These are phyloP conservation scores for Backusella liffmaniae DNA, from an alignment of 192 early-diverging fungal genomes.

Conservation along the genomic window DNA sequence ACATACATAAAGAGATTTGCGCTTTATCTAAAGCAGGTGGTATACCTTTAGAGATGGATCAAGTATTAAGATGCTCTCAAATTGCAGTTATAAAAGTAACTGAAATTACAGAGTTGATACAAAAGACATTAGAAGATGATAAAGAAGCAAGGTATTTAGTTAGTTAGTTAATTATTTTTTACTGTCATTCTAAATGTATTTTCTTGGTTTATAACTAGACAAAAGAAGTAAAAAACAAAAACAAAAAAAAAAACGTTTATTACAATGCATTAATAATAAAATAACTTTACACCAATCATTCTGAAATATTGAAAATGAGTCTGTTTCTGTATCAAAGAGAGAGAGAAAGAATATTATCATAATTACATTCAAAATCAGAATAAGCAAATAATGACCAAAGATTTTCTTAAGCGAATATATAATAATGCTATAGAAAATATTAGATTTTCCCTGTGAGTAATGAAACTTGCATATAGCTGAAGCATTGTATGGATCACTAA, in stretches of 20 bases:
- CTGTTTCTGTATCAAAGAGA: too few relatives aligned
- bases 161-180: neutral
- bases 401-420: too few relatives aligned
- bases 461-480: too few relatives aligned
- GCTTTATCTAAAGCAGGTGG: slow-evolving; percentile 91
- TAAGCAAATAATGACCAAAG: too few relatives aligned
- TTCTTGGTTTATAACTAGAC: neutral
- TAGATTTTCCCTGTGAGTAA: too few relatives aligned
- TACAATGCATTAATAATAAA: neutral
- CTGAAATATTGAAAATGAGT: neutral
- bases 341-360: too few relatives aligned
- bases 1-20: slow-evolving; percentile 91
- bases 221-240: neutral
- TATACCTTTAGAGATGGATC: slow-evolving; percentile 66
- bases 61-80: slow-evolving; percentile 80
- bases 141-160: slow-evolving; percentile 27
- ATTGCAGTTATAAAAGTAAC: slow-evolving; percentile 73
- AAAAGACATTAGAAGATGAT: slow-evolving; percentile 64
- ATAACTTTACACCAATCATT: neutral
- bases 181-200: neutral
- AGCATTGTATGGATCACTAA: too few relatives aligned
- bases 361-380: too few relatives aligned
- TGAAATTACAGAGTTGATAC: slow-evolving; percentile 78
- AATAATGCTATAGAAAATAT: too few relatives aligned
- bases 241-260: neutral